These are phyloP conservation scores for Fonsecaea erecta DNA, from an alignment of 2,329 filamentous ascomycete genomes.

Conservation along the genomic window DNA sequence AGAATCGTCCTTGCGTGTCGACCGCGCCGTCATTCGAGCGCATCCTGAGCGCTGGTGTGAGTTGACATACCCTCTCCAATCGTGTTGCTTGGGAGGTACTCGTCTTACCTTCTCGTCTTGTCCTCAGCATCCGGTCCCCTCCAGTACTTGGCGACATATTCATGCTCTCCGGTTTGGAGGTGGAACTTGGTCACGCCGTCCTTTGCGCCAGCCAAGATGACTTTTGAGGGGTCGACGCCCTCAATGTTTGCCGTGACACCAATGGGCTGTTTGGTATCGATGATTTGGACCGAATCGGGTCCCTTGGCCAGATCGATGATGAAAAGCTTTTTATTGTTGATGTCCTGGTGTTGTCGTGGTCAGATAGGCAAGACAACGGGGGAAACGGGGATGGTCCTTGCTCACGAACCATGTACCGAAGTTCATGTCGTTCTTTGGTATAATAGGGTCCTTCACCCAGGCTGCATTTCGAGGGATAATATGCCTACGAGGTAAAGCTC, in stretches of 20 bases:
- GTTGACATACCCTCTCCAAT: conserved; percentile 5
- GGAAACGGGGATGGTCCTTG: neutral
- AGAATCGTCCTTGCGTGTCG: conserved; percentile 80
- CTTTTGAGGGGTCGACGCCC: conserved; percentile 61
- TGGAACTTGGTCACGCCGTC: conserved; percentile 80
- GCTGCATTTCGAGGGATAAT: conserved; percentile 39
- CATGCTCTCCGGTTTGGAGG: conserved; percentile 60
- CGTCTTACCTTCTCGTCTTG: conserved; percentile 54
- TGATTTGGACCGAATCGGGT: conserved; percentile 59
- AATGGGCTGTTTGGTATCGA: conserved; percentile 64
- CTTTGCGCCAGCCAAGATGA: conserved; percentile 79
- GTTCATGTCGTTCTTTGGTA: conserved; percentile 46
- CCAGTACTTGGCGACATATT: conserved; percentile 64
- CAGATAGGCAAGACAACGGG: conserved; percentile 41
- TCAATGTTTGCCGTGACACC: conserved; percentile 79
- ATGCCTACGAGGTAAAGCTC: conserved; percentile 44
- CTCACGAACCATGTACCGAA: conserved; percentile 45
- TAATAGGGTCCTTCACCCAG: conserved; percentile 50
- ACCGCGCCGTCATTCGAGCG: conserved; percentile 81
- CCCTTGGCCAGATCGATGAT: conserved; percentile 69
- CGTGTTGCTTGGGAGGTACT: neutral
- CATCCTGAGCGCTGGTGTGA: conserved; percentile 45
- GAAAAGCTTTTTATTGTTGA: conserved; percentile 76
- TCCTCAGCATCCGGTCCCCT: conserved; percentile 53
- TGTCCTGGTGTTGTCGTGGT: conserved; percentile 72